Percentiles rank a stretch among this genome's conserved stretches.
These are phyloP conservation scores for Cadophora gregata DNA, from an alignment of 2,329 filamentous ascomycete species.

Conservation along the genomic window DNA sequence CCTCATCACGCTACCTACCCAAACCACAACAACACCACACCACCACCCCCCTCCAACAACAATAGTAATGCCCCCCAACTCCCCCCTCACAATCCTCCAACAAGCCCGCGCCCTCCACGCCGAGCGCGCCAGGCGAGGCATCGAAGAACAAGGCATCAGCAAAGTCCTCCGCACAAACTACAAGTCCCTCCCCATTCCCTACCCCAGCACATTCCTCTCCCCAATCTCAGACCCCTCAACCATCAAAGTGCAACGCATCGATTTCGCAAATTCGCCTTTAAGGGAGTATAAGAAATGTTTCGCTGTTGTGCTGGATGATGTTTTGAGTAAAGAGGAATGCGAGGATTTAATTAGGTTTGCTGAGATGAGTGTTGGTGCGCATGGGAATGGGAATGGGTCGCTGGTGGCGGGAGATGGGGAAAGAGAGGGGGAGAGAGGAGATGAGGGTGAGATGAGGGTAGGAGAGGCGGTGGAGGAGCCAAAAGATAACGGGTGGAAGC, in stretches of 20 bases:
- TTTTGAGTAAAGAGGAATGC: conserved; percentile 67
- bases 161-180: conserved; percentile 37
- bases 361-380: conserved; percentile 54
- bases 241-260: conserved; percentile 55
- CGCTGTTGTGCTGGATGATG: conserved; percentile 68
- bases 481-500: conserved; percentile 60
- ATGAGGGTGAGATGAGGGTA: neutral
- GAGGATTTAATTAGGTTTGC: conserved; percentile 55
- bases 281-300: conserved; percentile 59
- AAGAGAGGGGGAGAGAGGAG: neutral
- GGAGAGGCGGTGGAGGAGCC: neutral
- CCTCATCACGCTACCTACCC: neutral
- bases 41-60: neutral
- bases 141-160: neutral
- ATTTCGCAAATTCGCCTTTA: conserved; percentile 58
- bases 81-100: conserved; percentile 7
- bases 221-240: conserved; percentile 51
- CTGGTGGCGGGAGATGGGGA: neutral
- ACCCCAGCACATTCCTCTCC: conserved; percentile 55
- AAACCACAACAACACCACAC: neutral
- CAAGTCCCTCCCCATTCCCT: conserved; percentile 46
- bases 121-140: neutral
- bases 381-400: conserved; percentile 28
- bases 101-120: conserved; percentile 17
- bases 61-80: conserved; percentile 6